Percentiles rank a stretch among this genome's conserved stretches.
phyloP scores from a whole-genome alignment of 441 rosid species.

The Adansonia grandidieri region DNA sequence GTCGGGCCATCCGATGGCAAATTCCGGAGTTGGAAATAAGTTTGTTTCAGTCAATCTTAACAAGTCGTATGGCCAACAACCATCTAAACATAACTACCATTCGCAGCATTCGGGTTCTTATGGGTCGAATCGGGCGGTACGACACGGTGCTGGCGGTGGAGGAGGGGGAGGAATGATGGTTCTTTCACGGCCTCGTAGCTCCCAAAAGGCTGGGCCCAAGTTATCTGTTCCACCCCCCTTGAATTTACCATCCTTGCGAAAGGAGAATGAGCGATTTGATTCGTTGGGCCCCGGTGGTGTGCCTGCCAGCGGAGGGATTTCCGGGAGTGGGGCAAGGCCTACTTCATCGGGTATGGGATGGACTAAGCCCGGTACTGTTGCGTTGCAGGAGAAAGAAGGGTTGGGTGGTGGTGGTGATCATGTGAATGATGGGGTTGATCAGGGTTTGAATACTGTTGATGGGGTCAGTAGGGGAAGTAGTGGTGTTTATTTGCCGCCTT shows the following conservation, averaged over 20 bases:
- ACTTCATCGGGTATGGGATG: slow-evolving; percentile 86
- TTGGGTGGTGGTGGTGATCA: slow-evolving; percentile 34
- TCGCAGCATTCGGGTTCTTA: slow-evolving; percentile 46
- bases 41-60: slow-evolving; percentile 80
- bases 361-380: slow-evolving; percentile 68
- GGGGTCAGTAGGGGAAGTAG: slow-evolving; percentile 49
- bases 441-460: slow-evolving; percentile 41
- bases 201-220: slow-evolving; percentile 87
- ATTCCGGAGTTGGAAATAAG: slow-evolving; percentile 81
- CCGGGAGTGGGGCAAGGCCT: slow-evolving; percentile 77
- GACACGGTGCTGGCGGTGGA: slow-evolving; percentile 56
- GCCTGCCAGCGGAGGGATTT: slow-evolving; percentile 62
- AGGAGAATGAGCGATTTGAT: slow-evolving; percentile 89
- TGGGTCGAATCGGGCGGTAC: slow-evolving; percentile 44
- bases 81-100: slow-evolving; percentile 44
- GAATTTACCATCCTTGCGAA: slow-evolving; percentile 90
- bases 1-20: slow-evolving; percentile 77
- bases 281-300: slow-evolving; percentile 62
- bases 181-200: slow-evolving; percentile 89
- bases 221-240: slow-evolving; percentile 99
- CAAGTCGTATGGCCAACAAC: slow-evolving; percentile 84
- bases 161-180: slow-evolving; percentile 86
- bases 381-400: slow-evolving; percentile 64
- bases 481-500: slow-evolving; percentile 58
- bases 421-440: slow-evolving; percentile 43